Percentiles rank a stretch among this genome's conserved stretches.
phyloP scores from a whole-genome alignment of 495 filamentous ascomycete genomes.

The Penicillium herquei region DNA sequence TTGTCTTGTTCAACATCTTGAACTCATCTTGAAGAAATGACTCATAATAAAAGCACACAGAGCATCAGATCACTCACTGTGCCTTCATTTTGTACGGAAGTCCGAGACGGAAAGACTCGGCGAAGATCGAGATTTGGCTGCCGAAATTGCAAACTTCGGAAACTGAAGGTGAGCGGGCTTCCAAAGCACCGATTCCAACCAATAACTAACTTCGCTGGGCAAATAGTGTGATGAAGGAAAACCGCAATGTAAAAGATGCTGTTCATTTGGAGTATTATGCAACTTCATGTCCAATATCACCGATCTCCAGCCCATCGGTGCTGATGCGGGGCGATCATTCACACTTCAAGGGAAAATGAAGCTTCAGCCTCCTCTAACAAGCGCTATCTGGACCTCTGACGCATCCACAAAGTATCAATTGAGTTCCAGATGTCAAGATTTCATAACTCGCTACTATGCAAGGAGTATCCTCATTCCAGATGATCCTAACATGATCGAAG shows the following conservation, averaged over 20 bases:
- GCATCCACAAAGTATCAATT: constrained; percentile 31
- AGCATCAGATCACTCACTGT: constrained; percentile 8
- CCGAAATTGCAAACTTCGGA: constrained; percentile 50
- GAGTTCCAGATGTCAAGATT: constrained; percentile 35
- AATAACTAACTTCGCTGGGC: constrained; percentile 1
- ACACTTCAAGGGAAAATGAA: constrained; percentile 11
- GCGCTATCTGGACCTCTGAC: constrained; percentile 32
- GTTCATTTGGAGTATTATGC: constrained; percentile 42
- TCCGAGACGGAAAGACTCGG: constrained; percentile 3
- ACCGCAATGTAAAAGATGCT: constrained; percentile 45
- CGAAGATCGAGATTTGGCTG: constrained; percentile 45
- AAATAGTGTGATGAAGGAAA: constrained; percentile 46
- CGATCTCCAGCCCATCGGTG: constrained; percentile 37
- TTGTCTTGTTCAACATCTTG: too few relatives aligned
- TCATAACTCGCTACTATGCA: constrained; percentile 38
- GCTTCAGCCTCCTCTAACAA: constrained; percentile 24
- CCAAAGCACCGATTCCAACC: constrained; percentile 9
- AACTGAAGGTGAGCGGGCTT: constrained; percentile 40
- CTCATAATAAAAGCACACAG: constrained; percentile 12
- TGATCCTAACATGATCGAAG: constrained; percentile 33
- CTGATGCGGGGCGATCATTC: constrained; percentile 20
- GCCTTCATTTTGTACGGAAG: constrained; percentile 16
- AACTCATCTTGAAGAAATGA: constrained; percentile 5
- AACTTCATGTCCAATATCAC: constrained; percentile 37
- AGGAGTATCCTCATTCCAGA: constrained; percentile 35